Conservation (phyloP, 495 filamentous ascomycete species). For the Xylaria scruposa region DNA sequence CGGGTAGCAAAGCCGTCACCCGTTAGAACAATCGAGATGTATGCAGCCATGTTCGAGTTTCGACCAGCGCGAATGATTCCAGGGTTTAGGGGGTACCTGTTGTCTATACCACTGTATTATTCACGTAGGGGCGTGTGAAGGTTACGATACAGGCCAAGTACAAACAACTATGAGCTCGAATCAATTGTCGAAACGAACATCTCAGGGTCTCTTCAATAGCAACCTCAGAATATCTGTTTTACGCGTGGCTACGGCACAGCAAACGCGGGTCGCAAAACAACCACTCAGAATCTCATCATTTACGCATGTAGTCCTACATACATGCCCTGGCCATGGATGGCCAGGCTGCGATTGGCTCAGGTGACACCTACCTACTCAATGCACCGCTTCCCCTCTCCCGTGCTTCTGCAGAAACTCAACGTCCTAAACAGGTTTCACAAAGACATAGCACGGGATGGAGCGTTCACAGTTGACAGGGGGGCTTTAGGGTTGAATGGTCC, state of each 20-base stretch:
- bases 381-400: slow-evolving; percentile 13
- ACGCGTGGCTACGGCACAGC: slow-evolving; percentile 24
- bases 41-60: slow-evolving; percentile 4
- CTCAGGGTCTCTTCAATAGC: background rate
- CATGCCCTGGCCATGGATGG: background rate
- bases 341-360: slow-evolving; percentile 20
- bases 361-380: slow-evolving; percentile 11
- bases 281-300: background rate
- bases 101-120: background rate
- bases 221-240: slow-evolving; percentile 12
- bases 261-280: slow-evolving; percentile 5
- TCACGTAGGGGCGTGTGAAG: background rate
- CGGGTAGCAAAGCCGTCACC: background rate
- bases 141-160: background rate
- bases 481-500: slow-evolving; percentile 15
- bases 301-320: slow-evolving; percentile 18
- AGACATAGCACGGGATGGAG: slow-evolving; percentile 1
- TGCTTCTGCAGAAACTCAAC: background rate
- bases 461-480: background rate
- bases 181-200: background rate
- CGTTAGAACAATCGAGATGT: slow-evolving; percentile 11
- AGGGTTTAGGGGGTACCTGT: background rate
- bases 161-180: background rate
- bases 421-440: slow-evolving; percentile 15
- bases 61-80: background rate